Conservation (phyloP, 2,329 filamentous ascomycete species). For the Pestalotiopsis sp. region DNA sequence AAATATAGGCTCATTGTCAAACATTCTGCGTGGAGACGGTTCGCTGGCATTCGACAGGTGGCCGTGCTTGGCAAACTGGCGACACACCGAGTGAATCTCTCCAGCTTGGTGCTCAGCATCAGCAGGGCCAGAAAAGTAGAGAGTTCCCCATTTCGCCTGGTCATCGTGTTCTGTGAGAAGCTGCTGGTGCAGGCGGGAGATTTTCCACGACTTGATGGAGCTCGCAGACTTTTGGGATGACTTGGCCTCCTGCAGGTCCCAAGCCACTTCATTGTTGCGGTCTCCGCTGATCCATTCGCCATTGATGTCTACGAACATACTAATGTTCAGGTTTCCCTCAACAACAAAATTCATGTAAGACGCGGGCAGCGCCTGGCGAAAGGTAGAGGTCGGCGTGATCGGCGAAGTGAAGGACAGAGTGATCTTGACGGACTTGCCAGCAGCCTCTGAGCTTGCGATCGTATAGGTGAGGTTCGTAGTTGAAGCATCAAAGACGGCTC, state of each 20-base stretch:
- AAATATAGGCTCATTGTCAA: conserved; percentile 80
- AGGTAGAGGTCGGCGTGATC: conserved; percentile 78
- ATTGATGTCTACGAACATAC: conserved; percentile 69
- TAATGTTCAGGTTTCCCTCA: conserved; percentile 64
- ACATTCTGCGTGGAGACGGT: conserved; percentile 66
- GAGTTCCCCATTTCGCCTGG: conserved; percentile 79
- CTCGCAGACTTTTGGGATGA: conserved; percentile 31
- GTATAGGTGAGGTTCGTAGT: conserved; percentile 51
- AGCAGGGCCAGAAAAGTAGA: conserved; percentile 74
- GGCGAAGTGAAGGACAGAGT: conserved; percentile 68
- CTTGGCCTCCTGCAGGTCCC: conserved; percentile 59
- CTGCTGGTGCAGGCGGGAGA: conserved; percentile 62
- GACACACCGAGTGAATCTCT: conserved; percentile 65
- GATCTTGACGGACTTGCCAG: conserved; percentile 34
- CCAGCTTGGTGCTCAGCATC: conserved; percentile 72
- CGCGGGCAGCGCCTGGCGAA: conserved; percentile 81
- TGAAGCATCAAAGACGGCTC: conserved; percentile 49
- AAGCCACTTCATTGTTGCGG: conserved; percentile 67
- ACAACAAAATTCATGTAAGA: conserved; percentile 75
- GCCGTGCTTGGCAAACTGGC: conserved; percentile 69
- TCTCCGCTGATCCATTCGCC: conserved; percentile 84
- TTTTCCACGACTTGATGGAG: conserved; percentile 65
- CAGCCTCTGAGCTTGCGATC: conserved; percentile 24
- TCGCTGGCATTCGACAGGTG: conserved; percentile 69
- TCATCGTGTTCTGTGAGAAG: conserved; percentile 76